These are phyloP conservation scores for Lepidium campestre DNA, from an alignment of 441 rosid genomes.

Conservation along the genomic window DNA sequence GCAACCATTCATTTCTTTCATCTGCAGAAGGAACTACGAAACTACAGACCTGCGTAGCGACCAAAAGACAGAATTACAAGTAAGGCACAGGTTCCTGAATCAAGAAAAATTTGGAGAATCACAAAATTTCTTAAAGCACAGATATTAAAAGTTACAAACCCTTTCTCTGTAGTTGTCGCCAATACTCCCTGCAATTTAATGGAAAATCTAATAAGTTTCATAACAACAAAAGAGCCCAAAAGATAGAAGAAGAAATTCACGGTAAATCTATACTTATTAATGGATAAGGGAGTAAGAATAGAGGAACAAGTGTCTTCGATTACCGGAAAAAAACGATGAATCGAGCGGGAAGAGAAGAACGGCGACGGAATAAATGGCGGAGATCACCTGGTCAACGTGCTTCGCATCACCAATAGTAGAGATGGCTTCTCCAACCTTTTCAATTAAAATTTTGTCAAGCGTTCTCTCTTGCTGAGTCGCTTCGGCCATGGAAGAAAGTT, in stretches of 20 bases:
- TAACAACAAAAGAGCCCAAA: background rate
- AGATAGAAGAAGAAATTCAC: background rate
- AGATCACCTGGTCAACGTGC: slow-evolving; percentile 66
- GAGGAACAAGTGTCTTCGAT: background rate
- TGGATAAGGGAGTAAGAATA: background rate
- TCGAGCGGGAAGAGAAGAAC: slow-evolving; percentile 74
- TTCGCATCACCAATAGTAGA: slow-evolving; percentile 47
- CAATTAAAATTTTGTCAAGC: slow-evolving; percentile 34
- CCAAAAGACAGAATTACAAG: slow-evolving; percentile 3
- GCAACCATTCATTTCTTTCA: slow-evolving; percentile 52
- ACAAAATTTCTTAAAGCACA: background rate
- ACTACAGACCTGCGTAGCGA: slow-evolving; percentile 34
- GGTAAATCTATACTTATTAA: background rate
- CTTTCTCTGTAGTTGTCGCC: slow-evolving; percentile 46
- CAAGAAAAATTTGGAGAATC: background rate
- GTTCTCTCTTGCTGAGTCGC: slow-evolving; percentile 25
- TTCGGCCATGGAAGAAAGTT: slow-evolving; percentile 34
- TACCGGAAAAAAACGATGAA: slow-evolving; percentile 54
- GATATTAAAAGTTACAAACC: slow-evolving; percentile 35
- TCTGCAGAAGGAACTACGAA: slow-evolving; percentile 37
- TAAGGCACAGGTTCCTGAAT: background rate
- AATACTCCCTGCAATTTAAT: slow-evolving; percentile 43
- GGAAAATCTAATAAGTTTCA: background rate
- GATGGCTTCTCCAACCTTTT: slow-evolving; percentile 56
- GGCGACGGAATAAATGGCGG: slow-evolving; percentile 76